These are phyloP conservation scores for Cystobasidium slooffiae DNA, from an alignment of 1,284 basidiomycete species.

Conservation along the genomic window DNA sequence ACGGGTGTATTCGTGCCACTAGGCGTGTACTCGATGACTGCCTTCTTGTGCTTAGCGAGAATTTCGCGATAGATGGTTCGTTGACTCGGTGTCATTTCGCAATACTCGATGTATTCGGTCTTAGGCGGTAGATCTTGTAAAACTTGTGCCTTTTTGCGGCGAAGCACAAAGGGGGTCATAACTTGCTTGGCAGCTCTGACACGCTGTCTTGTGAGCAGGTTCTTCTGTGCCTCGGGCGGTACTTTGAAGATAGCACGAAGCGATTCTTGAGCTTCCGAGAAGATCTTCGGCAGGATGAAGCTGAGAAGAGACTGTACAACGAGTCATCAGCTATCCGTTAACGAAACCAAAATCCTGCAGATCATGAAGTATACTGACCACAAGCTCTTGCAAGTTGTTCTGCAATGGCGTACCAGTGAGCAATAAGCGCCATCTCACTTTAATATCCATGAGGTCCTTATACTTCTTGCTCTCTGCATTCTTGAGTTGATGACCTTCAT, in stretches of 20 bases:
- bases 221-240: slow-evolving; percentile 81
- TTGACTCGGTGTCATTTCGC: slow-evolving; percentile 86
- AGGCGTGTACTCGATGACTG: slow-evolving; percentile 66
- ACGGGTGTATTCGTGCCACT: slow-evolving; percentile 51
- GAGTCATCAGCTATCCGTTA: background rate
- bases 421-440: slow-evolving; percentile 85
- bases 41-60: slow-evolving; percentile 79
- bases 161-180: slow-evolving; percentile 98
- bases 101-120: slow-evolving; percentile 89
- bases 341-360: slow-evolving; percentile 28
- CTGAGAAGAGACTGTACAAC: slow-evolving; percentile 83
- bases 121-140: slow-evolving; percentile 90
- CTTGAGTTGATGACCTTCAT: slow-evolving; percentile 95
- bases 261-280: slow-evolving; percentile 72
- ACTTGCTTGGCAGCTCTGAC: slow-evolving; percentile 79
- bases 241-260: slow-evolving; percentile 96
- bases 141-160: slow-evolving; percentile 92
- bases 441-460: slow-evolving; percentile 80
- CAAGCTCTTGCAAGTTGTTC: slow-evolving; percentile 84
- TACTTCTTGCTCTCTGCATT: slow-evolving; percentile 96
- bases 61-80: slow-evolving; percentile 82
- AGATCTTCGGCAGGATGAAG: slow-evolving; percentile 93
- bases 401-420: slow-evolving; percentile 94
- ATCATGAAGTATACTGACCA: slow-evolving; percentile 65
- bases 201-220: slow-evolving; percentile 74